These are phyloP conservation scores for Poa annua DNA, from an alignment of 176 grass and related monocot genomes.

Conservation along the genomic window DNA sequence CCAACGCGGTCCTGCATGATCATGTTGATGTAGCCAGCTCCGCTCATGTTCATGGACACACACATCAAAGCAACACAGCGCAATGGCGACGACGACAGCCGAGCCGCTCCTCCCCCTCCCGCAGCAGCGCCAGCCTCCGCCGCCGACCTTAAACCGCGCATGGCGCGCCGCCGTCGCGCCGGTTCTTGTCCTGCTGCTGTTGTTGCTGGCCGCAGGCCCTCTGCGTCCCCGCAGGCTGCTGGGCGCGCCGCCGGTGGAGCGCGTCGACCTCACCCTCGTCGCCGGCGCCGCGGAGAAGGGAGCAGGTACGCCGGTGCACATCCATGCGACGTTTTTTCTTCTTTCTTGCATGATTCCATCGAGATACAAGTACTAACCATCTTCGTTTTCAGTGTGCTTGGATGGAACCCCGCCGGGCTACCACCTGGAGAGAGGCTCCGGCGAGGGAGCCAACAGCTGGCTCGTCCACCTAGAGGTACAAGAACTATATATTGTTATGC, in stretches of 20 bases:
- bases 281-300: slow-evolving; percentile 44
- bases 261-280: slow-evolving; percentile 55
- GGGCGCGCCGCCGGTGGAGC: neutral
- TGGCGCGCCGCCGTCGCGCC: too few relatives aligned
- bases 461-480: slow-evolving; percentile 13
- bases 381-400: slow-evolving; percentile 26
- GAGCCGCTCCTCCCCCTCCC: too few relatives aligned
- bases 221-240: neutral
- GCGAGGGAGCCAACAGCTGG: slow-evolving; percentile 56
- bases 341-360: neutral
- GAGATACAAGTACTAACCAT: neutral
- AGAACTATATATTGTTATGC: too few relatives aligned
- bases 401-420: slow-evolving; percentile 77
- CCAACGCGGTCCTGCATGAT: too few relatives aligned
- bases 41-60: too few relatives aligned
- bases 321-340: neutral
- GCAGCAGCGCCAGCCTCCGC: too few relatives aligned
- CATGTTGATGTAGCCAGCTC: too few relatives aligned
- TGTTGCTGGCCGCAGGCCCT: neutral
- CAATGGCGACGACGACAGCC: too few relatives aligned
- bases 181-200: neutral
- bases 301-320: slow-evolving; percentile 33
- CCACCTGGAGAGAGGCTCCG: slow-evolving; percentile 73
- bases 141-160: too few relatives aligned
- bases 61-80: too few relatives aligned